Percentiles rank a stretch among this genome's conserved stretches.
phyloP scores from a whole-genome alignment of 352 stramenopile genomes.

The Globisporangium alternatum region DNA sequence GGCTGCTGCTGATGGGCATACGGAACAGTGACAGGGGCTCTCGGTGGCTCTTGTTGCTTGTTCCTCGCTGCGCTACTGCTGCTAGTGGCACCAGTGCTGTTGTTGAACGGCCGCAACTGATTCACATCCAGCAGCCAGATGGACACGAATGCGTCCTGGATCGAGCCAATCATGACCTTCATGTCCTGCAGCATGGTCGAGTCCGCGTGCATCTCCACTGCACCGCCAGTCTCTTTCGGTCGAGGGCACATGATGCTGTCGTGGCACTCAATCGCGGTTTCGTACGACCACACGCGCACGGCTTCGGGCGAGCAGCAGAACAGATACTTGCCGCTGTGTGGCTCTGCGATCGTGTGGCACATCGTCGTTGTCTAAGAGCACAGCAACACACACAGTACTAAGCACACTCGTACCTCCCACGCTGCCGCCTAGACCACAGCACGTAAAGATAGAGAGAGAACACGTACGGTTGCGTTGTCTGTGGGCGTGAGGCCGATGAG shows the following conservation, averaged over 20 bases:
- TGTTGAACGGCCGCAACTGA: conserved; percentile 65
- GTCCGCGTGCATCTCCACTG: conserved; percentile 58
- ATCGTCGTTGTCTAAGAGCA: conserved; percentile 67
- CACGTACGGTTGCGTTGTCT: conserved; percentile 64
- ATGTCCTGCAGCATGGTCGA: conserved; percentile 80
- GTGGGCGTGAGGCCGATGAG: conserved; percentile 78
- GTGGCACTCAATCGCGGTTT: conserved; percentile 80
- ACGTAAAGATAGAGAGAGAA: background rate
- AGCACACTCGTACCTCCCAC: background rate
- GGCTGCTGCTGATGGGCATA: conserved; percentile 2
- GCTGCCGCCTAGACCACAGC: background rate
- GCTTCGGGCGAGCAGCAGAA: conserved; percentile 74
- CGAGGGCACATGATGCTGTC: conserved; percentile 62
- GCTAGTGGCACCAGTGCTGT: background rate
- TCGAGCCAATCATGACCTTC: conserved; percentile 79
- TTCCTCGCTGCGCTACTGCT: conserved; percentile 10
- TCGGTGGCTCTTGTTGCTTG: conserved; percentile 12
- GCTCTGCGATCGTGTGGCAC: conserved; percentile 72
- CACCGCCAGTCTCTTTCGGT: conserved; percentile 44
- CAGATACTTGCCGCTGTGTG: conserved; percentile 77
- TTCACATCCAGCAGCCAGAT: conserved; percentile 79
- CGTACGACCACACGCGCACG: conserved; percentile 83
- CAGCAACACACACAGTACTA: background rate
- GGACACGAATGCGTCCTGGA: conserved; percentile 79
- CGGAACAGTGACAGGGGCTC: conserved; percentile 20